Base-by-base conservation (phyloP, 2,329 filamentous ascomycete genomes). In the Colletotrichum lentis region DNA sequence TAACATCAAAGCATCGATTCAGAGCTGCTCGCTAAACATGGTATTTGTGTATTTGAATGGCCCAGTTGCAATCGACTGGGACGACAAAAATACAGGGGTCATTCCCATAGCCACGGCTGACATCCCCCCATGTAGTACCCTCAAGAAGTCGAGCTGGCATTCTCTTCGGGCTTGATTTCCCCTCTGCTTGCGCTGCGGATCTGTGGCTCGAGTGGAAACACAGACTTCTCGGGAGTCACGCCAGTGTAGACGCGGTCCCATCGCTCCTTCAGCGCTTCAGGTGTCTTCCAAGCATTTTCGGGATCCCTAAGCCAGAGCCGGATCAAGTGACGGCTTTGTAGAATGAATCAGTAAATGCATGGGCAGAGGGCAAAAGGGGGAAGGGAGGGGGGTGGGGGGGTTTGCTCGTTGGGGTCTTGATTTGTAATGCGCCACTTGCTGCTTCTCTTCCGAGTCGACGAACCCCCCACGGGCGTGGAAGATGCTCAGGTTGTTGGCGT, bases 241-340 rank as follows among this genome's bases (percentile, higher is more conserved):
- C 79, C 83, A 1, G 81, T 78, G 70, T 87, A 90, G 0, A 90
- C 76, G 4, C 81, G 77, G 22, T 82, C 79, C 85, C 86, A 90
- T 10, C 82, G 77, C 5, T 74, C 75, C 77, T 70, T 80, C 76
- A 86, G 74, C 1, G 74, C 75, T 4, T 76, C 74, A 0, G 84
- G 84, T 0, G 81, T 83, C 69, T 81, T 74, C 84, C 84, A 86
- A 0, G 82, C 82, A 22, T 81, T 73, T 64, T 85, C 82, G 0
- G 80, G 77, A 43, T 86, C 83, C 0, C 83, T 80, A 8, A 86
- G 76, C 82, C 84, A 86, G 11, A 86, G 74, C 0, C 84, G 77
- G 2, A 86, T 71, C 1, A 86, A 76, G 69, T 86, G 83, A 1
- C 84, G 81, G 2, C 39, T 82, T 71, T 67, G 54, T 37, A 10